These are phyloP conservation scores for Galeopsis tetrahit DNA, from an alignment of 257 asterid genomes.

Conservation along the genomic window DNA sequence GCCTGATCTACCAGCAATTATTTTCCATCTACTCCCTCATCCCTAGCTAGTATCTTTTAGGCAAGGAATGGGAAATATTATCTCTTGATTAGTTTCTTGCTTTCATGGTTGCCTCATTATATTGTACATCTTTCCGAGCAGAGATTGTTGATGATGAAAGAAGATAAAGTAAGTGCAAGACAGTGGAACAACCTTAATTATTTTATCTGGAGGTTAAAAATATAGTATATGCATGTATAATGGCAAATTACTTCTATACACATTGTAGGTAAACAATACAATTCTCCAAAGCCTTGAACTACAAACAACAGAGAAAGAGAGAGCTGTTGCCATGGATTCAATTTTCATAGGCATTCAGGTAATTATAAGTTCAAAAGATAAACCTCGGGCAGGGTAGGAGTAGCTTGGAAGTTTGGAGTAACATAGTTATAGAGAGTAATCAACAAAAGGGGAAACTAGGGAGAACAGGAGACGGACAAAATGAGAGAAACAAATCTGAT, in stretches of 20 bases:
- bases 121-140: conserved; percentile 17
- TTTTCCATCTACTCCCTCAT: conserved; percentile 4
- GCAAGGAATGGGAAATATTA: neutral
- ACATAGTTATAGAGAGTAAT: conserved; percentile 4
- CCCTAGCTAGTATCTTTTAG: neutral
- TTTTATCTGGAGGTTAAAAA: neutral
- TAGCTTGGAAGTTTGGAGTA: conserved; percentile 22
- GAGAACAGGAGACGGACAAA: conserved; percentile 20
- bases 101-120: conserved; percentile 2
- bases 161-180: neutral
- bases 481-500: conserved; percentile 11
- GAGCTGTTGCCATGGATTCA: neutral
- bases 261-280: conserved; percentile 15
- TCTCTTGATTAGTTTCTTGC: neutral
- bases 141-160: conserved; percentile 12
- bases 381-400: conserved; percentile 17
- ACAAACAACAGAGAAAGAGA: neutral
- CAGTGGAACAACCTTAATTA: conserved; percentile 9
- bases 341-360: conserved; percentile 4
- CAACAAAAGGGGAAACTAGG: conserved; percentile 4
- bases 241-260: conserved; percentile 17
- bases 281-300: conserved; percentile 23
- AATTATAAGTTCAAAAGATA: conserved; percentile 24
- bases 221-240: conserved; percentile 4
- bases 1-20: conserved; percentile 14